Evolutionary conservation across 202 grass and related monocot species (phyloP), one percentile per base, ranked within the genome.

Genomic region (Musa balbisiana): DNA sequence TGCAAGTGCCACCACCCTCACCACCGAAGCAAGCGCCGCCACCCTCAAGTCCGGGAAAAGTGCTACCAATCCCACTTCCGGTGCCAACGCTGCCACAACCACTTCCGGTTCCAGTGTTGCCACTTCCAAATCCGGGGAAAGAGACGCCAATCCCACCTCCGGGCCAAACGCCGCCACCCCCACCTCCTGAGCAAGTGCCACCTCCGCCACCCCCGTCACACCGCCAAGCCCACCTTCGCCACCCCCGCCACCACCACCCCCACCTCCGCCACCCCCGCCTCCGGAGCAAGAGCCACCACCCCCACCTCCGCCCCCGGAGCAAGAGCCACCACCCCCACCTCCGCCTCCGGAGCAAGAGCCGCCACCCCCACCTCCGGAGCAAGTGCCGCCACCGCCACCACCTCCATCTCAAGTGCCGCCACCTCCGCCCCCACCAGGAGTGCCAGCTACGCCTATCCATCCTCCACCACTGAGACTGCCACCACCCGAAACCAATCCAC

Each of bases 401-500:
- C 79, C 88, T 0, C 88, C 90, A 6, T 13, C 69, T 0, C 63
- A 12, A 0, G 73, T 52, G 0, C 73, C 73, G 11, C 73, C 33
- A 43, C 4, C 53, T 51, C 71, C 33, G 11, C 86, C 91, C 1
- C 85, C 82, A 0, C 84, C 89, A 0, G 5, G 33, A 43, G 4
- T 43, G 33, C 33, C 33, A 43, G 4, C 33, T 43, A 6, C 33
- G 5, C 33, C 33, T 43, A 84, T 88, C 0, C 73, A 58, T 53
- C 76, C 89, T 58, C 49, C 14, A 64, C 87, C 87, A 0, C 87
- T 82, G 0, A 0, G 69, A 5, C 82, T 78, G 0, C 16, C 70
- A 1, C 66, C 82, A 0, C 87, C 92, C 80, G 83, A 0, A 82
- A 87, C 55, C 77, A 79, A 53, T 43, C 4, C 33, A 5, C 4